These are phyloP conservation scores for Schizophyllum amplum DNA, from an alignment of 1,284 basidiomycete genomes.

Conservation along the genomic window DNA sequence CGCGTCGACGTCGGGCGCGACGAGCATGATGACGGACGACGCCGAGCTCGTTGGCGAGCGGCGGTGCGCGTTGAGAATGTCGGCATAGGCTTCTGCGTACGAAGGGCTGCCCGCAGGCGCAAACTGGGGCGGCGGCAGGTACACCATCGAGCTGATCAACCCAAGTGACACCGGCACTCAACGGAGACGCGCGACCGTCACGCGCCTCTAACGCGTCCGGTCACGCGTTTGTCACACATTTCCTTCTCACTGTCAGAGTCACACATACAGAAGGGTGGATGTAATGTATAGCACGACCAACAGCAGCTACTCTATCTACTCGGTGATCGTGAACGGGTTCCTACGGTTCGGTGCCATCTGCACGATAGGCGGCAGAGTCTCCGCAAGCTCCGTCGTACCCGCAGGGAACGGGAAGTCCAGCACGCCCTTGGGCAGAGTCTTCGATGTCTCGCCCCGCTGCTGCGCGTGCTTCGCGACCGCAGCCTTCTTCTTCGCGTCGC, in stretches of 20 bases:
- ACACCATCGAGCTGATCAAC: slow-evolving; percentile 60
- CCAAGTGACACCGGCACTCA: too few relatives aligned
- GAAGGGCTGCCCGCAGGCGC: slow-evolving; percentile 48
- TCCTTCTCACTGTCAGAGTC: too few relatives aligned
- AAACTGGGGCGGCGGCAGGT: slow-evolving; percentile 59
- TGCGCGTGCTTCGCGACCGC: slow-evolving; percentile 57
- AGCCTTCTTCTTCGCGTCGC: slow-evolving; percentile 76
- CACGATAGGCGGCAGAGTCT: slow-evolving; percentile 51
- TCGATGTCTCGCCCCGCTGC: slow-evolving; percentile 70
- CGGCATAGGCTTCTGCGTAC: slow-evolving; percentile 77
- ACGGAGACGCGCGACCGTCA: too few relatives aligned
- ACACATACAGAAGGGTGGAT: too few relatives aligned
- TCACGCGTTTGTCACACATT: too few relatives aligned
- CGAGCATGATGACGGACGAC: slow-evolving; percentile 78
- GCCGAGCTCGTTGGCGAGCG: slow-evolving; percentile 69
- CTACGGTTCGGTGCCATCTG: slow-evolving; percentile 64
- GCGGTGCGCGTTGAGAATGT: slow-evolving; percentile 67
- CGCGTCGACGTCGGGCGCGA: slow-evolving; percentile 86
- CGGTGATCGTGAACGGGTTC: slow-evolving; percentile 49
- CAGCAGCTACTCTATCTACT: too few relatives aligned
- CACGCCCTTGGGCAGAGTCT: slow-evolving; percentile 80
- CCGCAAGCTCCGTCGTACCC: slow-evolving; percentile 75
- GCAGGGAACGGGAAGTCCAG: slow-evolving; percentile 87
- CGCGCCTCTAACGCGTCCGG: too few relatives aligned
- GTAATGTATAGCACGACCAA: too few relatives aligned